A percentile compares a stretch with the other conserved stretches of the same genome.
phyloP scores from a whole-genome alignment of 306 rosid species.

The Pachyrhizus erosus region DNA sequence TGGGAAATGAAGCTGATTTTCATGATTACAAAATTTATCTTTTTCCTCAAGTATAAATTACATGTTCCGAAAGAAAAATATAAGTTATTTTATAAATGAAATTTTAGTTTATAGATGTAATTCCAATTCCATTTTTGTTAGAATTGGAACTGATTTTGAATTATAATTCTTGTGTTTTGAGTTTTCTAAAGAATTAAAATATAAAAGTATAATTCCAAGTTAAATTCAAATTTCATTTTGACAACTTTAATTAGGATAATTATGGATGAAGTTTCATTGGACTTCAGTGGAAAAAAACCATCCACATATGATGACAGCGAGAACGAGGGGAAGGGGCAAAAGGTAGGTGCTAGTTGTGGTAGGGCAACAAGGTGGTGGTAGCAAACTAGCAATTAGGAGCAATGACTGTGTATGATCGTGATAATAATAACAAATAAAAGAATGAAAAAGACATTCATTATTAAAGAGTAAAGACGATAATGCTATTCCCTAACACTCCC shows the following conservation, averaged over 20 bases:
- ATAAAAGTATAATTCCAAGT: neutral
- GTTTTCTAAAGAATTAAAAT: too few species aligned
- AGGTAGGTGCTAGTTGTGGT: neutral
- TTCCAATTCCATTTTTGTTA: neutral
- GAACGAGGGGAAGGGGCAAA: neutral
- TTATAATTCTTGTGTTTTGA: neutral
- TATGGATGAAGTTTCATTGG: too few species aligned
- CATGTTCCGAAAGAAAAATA: neutral
- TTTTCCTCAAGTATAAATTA: neutral
- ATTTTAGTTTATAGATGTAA: neutral
- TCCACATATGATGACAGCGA: too few species aligned
- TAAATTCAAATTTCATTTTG: neutral
- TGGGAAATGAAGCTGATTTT: neutral
- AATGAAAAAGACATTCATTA: neutral
- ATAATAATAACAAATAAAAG: neutral
- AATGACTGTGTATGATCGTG: neutral
- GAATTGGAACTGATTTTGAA: neutral
- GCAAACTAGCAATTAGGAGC: neutral
- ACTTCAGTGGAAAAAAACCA: too few species aligned
- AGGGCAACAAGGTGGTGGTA: neutral
- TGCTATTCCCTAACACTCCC: too few species aligned
- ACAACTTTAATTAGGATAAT: neutral
- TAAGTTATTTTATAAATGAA: neutral
- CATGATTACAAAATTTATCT: slow-evolving; percentile 2
- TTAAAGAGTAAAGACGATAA: neutral